Evolutionary conservation across 768 basidiomycete genomes (phyloP), one percentile per base, ranked within the genome.

Genomic region (Boletus barrowsii): DNA sequence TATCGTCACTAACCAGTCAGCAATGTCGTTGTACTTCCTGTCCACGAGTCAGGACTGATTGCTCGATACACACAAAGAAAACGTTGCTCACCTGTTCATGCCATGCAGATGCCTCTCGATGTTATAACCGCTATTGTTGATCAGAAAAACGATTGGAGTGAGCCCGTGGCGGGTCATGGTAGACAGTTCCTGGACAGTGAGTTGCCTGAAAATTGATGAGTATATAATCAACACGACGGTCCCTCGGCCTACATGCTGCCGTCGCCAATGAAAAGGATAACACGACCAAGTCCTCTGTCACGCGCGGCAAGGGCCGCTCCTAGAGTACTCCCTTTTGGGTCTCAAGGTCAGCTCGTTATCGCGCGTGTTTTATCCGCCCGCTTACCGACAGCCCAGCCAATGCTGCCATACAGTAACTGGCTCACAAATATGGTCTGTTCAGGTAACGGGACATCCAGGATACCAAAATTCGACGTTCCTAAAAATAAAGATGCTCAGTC

Each of bases 331-430:
- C 83, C 82, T 82, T 40, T 35, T 22, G 2, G n/a, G 50, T 8
- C 10, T 41, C 40, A 47, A 55, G n/a, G 20, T 49, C 37, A 48
- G 1, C n/a, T 11, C 10, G 22, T 9, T 15, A 13, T n/a, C 20
- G 22, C 2, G 3, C 2, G 10, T 14, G 3, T 47, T n/a, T 10
- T 26, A 44, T 20, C 18, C 1, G 7, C 1, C 1, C 10, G 59
- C 76, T 73, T 68, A 75, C 91, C 90, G 39, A 88, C 83, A 14
- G 87, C 83, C 87, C 88, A 97, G 0, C 95, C 95, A 59, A 98
- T 97, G 55, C 87, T 87, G 47, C 95, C 95, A 86, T 90, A 97
- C 6, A 97, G 72, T 49, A 96, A 83, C 71, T 94, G 92, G 56
- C 79, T 82, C 37, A 92, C 56, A 54, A 87, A 83, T 4, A 83